A percentile compares a stretch with the other conserved stretches of the same genome.
phyloP scores from a whole-genome alignment of 768 basidiomycete genomes.

The Suillus plorans region DNA sequence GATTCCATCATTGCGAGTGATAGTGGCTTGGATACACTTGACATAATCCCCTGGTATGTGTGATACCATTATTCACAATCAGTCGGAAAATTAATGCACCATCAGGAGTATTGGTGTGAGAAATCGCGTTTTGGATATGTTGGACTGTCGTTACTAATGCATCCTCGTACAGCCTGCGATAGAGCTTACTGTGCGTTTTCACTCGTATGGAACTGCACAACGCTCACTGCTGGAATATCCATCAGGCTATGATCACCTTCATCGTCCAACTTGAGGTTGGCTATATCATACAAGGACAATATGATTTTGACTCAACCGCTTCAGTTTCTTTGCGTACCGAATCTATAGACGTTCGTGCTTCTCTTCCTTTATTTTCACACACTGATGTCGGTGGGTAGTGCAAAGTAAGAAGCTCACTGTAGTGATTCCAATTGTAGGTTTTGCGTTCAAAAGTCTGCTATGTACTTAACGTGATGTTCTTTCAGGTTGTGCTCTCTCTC shows the following conservation, averaged over 20 bases:
- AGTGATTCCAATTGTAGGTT: constrained; percentile 16
- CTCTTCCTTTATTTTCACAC: neutral
- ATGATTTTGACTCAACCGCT: neutral
- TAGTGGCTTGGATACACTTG: constrained; percentile 9
- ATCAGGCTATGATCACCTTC: constrained; percentile 24
- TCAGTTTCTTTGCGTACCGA: constrained; percentile 24
- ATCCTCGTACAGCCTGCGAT: constrained; percentile 16
- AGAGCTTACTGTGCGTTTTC: constrained; percentile 18
- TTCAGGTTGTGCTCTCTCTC: constrained; percentile 17
- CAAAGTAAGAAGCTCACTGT: constrained; percentile 11
- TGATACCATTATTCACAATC: neutral
- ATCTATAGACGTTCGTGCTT: constrained; percentile 25
- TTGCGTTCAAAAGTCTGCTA: neutral
- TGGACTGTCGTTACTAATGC: neutral
- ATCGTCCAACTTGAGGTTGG: constrained; percentile 22
- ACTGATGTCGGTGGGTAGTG: constrained; percentile 9
- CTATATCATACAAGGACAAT: neutral
- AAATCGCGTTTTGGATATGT: neutral
- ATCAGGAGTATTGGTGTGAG: constrained; percentile 25
- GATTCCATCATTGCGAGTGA: constrained; percentile 18
- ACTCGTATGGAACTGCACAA: neutral
- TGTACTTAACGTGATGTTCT: neutral
- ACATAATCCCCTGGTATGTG: constrained; percentile 24
- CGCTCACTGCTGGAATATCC: constrained; percentile 14
- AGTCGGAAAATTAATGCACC: neutral